Percentiles rank a stretch among this genome's conserved stretches.
Conservation (phyloP, 2,329 filamentous ascomycete genomes). For the Pezicula carpinea region DNA sequence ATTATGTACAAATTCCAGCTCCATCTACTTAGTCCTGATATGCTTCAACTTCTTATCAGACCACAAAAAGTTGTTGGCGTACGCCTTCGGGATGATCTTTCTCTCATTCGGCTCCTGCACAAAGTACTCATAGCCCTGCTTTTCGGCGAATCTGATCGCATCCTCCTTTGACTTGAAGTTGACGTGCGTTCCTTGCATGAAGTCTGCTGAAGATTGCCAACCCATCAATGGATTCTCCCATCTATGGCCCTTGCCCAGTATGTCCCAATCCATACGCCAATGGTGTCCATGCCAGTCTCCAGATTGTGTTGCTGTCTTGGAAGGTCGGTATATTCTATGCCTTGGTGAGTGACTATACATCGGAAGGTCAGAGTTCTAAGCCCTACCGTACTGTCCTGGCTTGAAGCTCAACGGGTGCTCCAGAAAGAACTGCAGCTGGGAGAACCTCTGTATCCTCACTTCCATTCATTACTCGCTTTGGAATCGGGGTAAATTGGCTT, state of each 20-base stretch:
- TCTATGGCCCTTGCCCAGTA: constrained; percentile 83
- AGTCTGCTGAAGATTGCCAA: constrained; percentile 94
- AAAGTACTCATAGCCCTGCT: constrained; percentile 98
- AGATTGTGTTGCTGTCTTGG: constrained; percentile 95
- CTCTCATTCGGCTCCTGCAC: constrained; percentile 94
- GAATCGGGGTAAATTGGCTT: constrained; percentile 87
- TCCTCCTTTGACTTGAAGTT: constrained; percentile 93
- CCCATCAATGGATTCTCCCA: constrained; percentile 99
- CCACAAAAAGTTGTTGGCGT: constrained; percentile 95
- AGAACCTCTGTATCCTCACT: constrained; percentile 73
- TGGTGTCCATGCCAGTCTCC: constrained; percentile 77
- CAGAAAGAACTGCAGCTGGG: constrained; percentile 82
- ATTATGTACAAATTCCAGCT: constrained; percentile 23
- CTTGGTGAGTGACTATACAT: constrained; percentile 9
- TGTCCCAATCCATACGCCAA: constrained; percentile 99
- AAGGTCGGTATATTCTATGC: constrained; percentile 79
- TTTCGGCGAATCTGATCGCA: constrained; percentile 91
- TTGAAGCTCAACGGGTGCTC: constrained; percentile 89
- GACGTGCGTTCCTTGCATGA: constrained; percentile 89
- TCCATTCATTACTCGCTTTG: constrained; percentile 84
- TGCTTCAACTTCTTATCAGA: constrained; percentile 82
- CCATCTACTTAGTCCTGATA: constrained; percentile 68
- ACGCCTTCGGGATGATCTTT: constrained; percentile 84
- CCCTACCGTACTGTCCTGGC: constrained; percentile 85
- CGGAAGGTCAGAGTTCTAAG: not conserved